A percentile compares a stretch with the other conserved stretches of the same genome.
Conservation (phyloP, 2,329 filamentous ascomycete genomes). For the Periconia macrospinosa region DNA sequence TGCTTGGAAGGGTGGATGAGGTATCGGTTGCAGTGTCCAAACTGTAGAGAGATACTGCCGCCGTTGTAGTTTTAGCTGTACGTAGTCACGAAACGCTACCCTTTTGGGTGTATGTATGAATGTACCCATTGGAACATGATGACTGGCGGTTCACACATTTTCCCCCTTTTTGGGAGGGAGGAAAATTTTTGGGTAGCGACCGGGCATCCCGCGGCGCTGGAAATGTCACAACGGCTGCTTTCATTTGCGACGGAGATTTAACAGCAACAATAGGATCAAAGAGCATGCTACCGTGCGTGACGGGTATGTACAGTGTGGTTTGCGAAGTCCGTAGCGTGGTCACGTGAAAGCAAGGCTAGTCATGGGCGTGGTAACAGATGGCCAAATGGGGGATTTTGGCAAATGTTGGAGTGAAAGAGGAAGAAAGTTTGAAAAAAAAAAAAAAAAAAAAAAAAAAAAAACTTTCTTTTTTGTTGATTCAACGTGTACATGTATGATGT, state of each 20-base stretch:
- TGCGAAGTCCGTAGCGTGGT: background rate
- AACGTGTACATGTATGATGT: no score
- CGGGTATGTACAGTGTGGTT: background rate
- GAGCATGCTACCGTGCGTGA: background rate
- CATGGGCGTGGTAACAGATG: no score
- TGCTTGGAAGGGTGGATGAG: constrained; percentile 98
- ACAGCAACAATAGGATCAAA: background rate
- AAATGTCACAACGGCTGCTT: background rate
- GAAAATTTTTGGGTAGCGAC: background rate
- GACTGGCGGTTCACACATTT: no score
- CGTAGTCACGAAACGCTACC: background rate
- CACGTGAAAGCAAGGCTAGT: background rate
- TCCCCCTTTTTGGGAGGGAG: background rate
- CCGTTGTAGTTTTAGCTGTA: constrained; percentile 62
- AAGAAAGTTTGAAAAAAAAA: no score
- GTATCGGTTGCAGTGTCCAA: constrained; percentile 89
- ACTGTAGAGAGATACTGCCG: constrained; percentile 86
- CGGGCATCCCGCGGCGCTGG: background rate
- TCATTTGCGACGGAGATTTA: background rate
- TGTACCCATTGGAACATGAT: no score
- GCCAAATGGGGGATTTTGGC: no score
- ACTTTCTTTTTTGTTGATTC: no score
- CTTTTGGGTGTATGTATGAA: background rate
- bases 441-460: no score
- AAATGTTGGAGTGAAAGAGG: no score